Percentiles rank a stretch among this genome's conserved stretches.
Conservation (phyloP, 495 filamentous ascomycete genomes). For the Penicillium ochrochloron region DNA sequence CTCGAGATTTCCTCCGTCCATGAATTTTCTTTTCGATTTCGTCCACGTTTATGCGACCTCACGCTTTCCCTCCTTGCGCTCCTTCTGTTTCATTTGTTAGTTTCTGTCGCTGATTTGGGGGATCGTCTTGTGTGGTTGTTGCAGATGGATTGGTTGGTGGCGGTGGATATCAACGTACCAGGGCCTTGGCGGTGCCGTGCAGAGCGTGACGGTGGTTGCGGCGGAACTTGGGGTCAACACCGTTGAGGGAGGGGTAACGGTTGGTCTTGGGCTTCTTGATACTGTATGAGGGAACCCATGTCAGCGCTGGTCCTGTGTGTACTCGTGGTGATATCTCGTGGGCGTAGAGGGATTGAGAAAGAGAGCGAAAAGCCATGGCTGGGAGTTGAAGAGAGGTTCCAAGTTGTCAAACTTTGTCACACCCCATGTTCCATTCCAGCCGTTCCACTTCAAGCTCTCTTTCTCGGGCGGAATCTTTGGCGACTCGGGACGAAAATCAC, state of each 20-base stretch:
- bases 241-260: slow-evolving; percentile 97
- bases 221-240: slow-evolving; percentile 99
- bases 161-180: slow-evolving; percentile 67
- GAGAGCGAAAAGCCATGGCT: slow-evolving; percentile 10
- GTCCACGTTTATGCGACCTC: slow-evolving; percentile 74
- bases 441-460: slow-evolving; percentile 1
- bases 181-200: slow-evolving; percentile 95
- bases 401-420: slow-evolving; percentile 13
- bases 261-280: slow-evolving; percentile 99
- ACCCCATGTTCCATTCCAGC: not conserved
- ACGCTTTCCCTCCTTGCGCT: slow-evolving; percentile 94
- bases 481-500: not conserved
- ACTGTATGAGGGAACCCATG: slow-evolving; percentile 54
- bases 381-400: not conserved
- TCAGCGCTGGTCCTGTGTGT: slow-evolving; percentile 33
- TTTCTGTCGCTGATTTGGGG: slow-evolving; percentile 8
- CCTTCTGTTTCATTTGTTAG: slow-evolving; percentile 76
- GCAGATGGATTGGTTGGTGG: not conserved
- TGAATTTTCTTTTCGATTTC: slow-evolving; percentile 34
- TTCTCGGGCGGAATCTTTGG: not conserved
- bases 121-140: not conserved
- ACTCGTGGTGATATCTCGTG: not conserved
- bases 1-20: slow-evolving; percentile 35
- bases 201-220: slow-evolving; percentile 99
- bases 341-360: not conserved